Evolutionary conservation across 2,329 filamentous ascomycete species (phyloP).

Genomic region (Clathrospora elynae): DNA sequence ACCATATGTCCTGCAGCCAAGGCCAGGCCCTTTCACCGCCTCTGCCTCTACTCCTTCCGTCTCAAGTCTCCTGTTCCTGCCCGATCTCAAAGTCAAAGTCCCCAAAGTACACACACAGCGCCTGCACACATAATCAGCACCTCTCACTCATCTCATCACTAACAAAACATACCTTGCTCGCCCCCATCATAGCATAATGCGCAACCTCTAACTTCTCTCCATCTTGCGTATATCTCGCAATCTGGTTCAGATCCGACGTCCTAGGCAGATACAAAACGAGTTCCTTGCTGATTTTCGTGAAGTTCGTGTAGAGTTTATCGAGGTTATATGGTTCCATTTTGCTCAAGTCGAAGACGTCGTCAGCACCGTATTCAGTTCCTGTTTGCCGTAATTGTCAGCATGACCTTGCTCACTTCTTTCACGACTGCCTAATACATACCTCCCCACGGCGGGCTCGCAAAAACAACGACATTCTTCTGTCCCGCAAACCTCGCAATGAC

Average conservation of each 20-base stretch:
- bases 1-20: too few species aligned
- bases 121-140: conserved; percentile 37
- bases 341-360: conserved; percentile 78
- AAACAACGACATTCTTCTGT: conserved; percentile 64
- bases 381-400: conserved; percentile 10
- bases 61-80: conserved; percentile 24
- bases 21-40: too few species aligned
- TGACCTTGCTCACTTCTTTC: background rate
- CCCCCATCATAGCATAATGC: conserved; percentile 90
- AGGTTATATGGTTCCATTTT: conserved; percentile 88
- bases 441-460: conserved; percentile 76
- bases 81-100: conserved; percentile 51
- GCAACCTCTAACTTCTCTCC: conserved; percentile 45
- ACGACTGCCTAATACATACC: conserved; percentile 54
- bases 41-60: too few species aligned
- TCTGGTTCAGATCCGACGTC: conserved; percentile 47
- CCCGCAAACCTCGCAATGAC: conserved; percentile 62
- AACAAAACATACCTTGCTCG: conserved; percentile 71
- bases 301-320: conserved; percentile 49
- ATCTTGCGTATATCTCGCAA: conserved; percentile 42
- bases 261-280: conserved; percentile 82
- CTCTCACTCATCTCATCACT: too few species aligned
- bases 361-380: conserved; percentile 67
- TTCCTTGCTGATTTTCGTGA: conserved; percentile 52
- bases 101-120: conserved; percentile 65